A percentile compares a stretch with the other conserved stretches of the same genome.
Evolutionary conservation across 2,329 filamentous ascomycete genomes (phyloP).

Genomic region (Calonectria hongkongensis): DNA sequence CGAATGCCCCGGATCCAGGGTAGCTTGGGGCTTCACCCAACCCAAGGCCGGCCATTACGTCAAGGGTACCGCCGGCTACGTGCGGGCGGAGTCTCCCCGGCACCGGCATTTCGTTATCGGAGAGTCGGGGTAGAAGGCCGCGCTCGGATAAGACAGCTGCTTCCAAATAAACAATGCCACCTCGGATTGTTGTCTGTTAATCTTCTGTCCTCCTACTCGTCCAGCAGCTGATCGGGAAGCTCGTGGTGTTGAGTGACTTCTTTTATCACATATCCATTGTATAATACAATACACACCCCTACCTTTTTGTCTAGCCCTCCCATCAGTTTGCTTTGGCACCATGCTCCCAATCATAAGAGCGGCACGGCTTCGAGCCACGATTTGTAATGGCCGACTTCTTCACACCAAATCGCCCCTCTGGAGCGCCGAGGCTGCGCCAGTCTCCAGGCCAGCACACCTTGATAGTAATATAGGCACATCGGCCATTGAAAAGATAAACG

Average conservation of each 20-base stretch:
- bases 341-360: slow-evolving; percentile 51
- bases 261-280: slow-evolving; percentile 6
- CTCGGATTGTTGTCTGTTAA: slow-evolving; percentile 21
- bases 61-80: slow-evolving; percentile 54
- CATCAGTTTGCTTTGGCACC: not conserved
- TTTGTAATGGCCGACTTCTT: slow-evolving; percentile 42
- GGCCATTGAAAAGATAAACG: slow-evolving; percentile 56
- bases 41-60: slow-evolving; percentile 21
- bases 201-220: slow-evolving; percentile 2
- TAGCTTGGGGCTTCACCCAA: slow-evolving; percentile 18
- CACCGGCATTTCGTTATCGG: slow-evolving; percentile 51
- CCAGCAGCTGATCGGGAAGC: not conserved
- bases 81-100: slow-evolving; percentile 50
- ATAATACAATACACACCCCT: slow-evolving; percentile 16
- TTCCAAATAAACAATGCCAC: slow-evolving; percentile 25
- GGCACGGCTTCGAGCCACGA: slow-evolving; percentile 43
- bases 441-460: slow-evolving; percentile 51
- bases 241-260: not conserved
- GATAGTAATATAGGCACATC: slow-evolving; percentile 51
- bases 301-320: not conserved
- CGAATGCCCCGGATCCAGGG: slow-evolving; percentile 21
- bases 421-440: slow-evolving; percentile 52
- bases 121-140: slow-evolving; percentile 40
- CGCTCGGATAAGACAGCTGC: slow-evolving; percentile 44
- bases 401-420: slow-evolving; percentile 46